Conservation (phyloP, 2,329 filamentous ascomycete species). For the Botrytis porri region DNA sequence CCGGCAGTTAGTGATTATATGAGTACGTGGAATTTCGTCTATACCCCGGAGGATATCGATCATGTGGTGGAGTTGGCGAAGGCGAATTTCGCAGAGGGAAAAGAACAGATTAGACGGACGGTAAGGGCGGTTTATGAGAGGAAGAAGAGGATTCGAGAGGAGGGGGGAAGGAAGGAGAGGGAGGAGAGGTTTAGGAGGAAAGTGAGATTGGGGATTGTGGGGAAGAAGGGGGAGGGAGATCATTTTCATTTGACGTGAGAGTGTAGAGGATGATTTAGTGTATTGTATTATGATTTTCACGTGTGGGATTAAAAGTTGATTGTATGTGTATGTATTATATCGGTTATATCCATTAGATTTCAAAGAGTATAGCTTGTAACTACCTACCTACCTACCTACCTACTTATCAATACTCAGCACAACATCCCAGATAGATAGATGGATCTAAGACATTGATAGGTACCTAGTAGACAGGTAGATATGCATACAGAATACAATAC, state of each 20-base stretch:
- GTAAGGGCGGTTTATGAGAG: slow-evolving; percentile 89
- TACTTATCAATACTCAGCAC: neutral
- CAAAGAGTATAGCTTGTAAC: neutral
- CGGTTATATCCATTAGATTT: neutral
- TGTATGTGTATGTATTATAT: neutral
- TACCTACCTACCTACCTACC: too few species aligned
- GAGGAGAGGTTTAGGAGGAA: slow-evolving; percentile 46
- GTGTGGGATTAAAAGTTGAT: neutral
- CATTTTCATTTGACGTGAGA: slow-evolving; percentile 15
- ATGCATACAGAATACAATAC: neutral
- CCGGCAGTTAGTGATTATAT: slow-evolving; percentile 81
- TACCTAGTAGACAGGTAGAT: neutral
- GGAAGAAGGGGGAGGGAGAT: slow-evolving; percentile 60
- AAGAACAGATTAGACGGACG: slow-evolving; percentile 71
- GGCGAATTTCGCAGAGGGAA: slow-evolving; percentile 83
- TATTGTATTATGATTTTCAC: neutral
- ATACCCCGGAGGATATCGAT: slow-evolving; percentile 87
- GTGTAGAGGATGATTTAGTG: too few species aligned
- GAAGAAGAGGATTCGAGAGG: slow-evolving; percentile 69
- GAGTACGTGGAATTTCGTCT: slow-evolving; percentile 97
- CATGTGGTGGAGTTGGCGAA: slow-evolving; percentile 75
- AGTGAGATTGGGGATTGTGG: slow-evolving; percentile 50
- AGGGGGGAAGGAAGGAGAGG: slow-evolving; percentile 45
- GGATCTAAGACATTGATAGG: neutral
- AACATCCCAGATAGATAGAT: neutral